These are phyloP conservation scores for Dactylellina cionopaga DNA, from an alignment of 2,329 filamentous ascomycete species.

Conservation along the genomic window DNA sequence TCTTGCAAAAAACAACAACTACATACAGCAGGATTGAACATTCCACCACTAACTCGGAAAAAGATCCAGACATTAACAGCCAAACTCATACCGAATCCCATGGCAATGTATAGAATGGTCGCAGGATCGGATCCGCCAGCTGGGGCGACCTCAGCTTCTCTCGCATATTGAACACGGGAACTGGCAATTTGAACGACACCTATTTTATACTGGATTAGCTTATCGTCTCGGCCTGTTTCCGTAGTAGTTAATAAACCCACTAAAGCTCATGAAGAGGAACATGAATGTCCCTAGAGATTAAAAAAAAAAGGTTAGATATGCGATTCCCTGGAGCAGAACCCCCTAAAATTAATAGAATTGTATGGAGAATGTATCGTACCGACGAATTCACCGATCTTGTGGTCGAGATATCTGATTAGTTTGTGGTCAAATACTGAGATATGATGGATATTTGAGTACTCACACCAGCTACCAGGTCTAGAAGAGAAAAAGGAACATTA, in stretches of 20 bases:
- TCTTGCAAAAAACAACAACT: too few relatives aligned
- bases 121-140: conserved; percentile 17
- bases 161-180: conserved; percentile 25
- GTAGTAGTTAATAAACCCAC: conserved; percentile 8
- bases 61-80: conserved; percentile 69
- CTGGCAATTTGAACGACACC: conserved; percentile 30
- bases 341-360: too few relatives aligned
- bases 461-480: conserved; percentile 45
- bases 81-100: conserved; percentile 66
- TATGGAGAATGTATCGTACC: conserved; percentile 24
- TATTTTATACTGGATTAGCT: not conserved
- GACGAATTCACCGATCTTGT: conserved; percentile 37
- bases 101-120: conserved; percentile 65
- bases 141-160: conserved; percentile 5
- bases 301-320: conserved; percentile 17
- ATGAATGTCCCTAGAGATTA: conserved; percentile 36
- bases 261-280: conserved; percentile 44
- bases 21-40: conserved; percentile 61
- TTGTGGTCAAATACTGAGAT: not conserved
- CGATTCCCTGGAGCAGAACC: too few relatives aligned
- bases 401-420: conserved; percentile 1
- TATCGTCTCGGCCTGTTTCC: too few relatives aligned
- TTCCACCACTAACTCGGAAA: conserved; percentile 65
- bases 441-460: conserved; percentile 10
- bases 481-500: not conserved